phyloP scores from a whole-genome alignment of 2,329 filamentous ascomycete species.

The Leptographium radiaticola region DNA sequence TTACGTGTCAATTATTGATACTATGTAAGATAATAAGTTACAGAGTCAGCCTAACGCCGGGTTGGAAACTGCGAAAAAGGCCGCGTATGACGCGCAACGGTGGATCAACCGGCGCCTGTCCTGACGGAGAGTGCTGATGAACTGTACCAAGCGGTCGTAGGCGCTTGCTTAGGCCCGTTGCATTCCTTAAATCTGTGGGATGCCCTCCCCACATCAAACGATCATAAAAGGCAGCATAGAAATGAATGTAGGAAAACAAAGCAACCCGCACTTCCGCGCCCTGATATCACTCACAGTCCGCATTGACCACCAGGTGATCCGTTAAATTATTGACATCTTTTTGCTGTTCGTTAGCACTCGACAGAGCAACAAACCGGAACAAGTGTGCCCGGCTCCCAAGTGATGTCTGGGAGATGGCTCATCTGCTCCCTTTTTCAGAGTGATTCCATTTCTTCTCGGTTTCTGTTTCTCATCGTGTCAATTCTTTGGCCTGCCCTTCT shows the following conservation, averaged over 20 bases:
- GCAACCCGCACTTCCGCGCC: not conserved
- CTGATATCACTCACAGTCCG: not conserved
- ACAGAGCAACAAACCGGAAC: not conserved
- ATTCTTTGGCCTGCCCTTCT: not conserved
- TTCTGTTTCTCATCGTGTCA: not conserved
- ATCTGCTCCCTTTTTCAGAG: not conserved
- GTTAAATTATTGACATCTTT: not conserved
- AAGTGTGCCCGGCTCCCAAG: not conserved
- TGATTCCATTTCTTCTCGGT: not conserved
- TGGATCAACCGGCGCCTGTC: too few relatives aligned
- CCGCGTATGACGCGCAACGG: too few relatives aligned
- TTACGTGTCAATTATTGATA: conserved; percentile 2
- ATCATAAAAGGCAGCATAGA: not conserved
- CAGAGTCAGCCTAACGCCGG: too few relatives aligned
- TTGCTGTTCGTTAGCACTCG: not conserved
- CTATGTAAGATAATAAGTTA: not conserved
- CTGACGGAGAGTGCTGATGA: too few relatives aligned
- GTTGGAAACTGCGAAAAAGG: too few relatives aligned
- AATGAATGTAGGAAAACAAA: not conserved
- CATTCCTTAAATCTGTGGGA: too few relatives aligned
- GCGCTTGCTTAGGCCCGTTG: too few relatives aligned
- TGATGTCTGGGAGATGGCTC: not conserved
- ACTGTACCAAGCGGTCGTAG: too few relatives aligned
- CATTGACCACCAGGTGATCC: not conserved
- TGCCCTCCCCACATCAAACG: too few relatives aligned